Conservation (phyloP, 768 basidiomycete genomes). For the Neoboletus brunneissimus region DNA sequence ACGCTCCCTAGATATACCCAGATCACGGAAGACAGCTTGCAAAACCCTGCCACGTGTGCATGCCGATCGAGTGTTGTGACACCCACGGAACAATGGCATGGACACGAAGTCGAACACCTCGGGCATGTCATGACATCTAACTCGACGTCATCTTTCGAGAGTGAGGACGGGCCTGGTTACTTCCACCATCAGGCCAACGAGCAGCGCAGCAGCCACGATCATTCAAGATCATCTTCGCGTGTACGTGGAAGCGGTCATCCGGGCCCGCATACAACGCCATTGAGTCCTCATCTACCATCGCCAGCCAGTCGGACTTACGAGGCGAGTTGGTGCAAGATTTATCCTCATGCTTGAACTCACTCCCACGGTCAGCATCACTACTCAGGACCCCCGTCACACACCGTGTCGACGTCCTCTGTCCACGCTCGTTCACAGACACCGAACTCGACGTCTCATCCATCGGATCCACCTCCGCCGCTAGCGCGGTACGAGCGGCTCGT, state of each 20-base stretch:
- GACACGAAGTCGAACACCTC: constrained; percentile 19
- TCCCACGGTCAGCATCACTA: not conserved
- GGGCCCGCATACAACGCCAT: not conserved
- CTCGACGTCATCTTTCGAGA: constrained; percentile 33
- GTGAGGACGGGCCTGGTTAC: not conserved
- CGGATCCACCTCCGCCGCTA: constrained; percentile 22
- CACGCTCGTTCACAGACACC: not conserved
- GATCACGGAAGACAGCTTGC: constrained; percentile 17
- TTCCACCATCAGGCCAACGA: not conserved
- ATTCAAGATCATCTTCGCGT: constrained; percentile 1
- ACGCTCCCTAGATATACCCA: constrained; percentile 74
- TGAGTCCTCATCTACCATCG: not conserved
- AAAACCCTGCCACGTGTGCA: constrained; percentile 37
- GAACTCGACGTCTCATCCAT: constrained; percentile 3
- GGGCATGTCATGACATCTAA: constrained; percentile 26
- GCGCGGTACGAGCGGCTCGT: constrained; percentile 78
- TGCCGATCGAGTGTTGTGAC: constrained; percentile 30
- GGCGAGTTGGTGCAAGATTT: not conserved
- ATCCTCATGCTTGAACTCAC: not conserved
- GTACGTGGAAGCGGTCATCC: not conserved
- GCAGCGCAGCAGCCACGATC: not conserved
- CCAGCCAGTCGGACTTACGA: not conserved
- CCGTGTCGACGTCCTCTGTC: not conserved
- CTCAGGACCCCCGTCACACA: not conserved
- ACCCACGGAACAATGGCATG: not conserved